Conservation (phyloP, 306 rosid species). For the Prosopis cineraria region DNA sequence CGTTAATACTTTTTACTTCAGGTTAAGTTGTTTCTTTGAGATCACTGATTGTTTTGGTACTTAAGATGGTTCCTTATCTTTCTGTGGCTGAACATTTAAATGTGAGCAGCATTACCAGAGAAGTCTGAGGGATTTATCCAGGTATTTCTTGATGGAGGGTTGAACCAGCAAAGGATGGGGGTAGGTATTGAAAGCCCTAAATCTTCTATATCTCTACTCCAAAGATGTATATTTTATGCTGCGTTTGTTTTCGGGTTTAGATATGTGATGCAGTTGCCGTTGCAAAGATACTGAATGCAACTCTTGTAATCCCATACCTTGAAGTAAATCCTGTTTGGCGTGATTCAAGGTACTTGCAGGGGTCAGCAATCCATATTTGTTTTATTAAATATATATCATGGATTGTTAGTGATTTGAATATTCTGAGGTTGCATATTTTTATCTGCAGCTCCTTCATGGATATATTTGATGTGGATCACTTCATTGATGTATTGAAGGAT, state of each 20-base stretch:
- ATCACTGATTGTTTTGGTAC: constrained; percentile 15
- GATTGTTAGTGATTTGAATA: neutral
- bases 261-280: constrained; percentile 21
- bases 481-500: constrained; percentile 58
- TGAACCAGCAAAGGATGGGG: constrained; percentile 99
- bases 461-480: constrained; percentile 75
- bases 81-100: constrained; percentile 24
- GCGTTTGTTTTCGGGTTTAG: neutral
- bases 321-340: constrained; percentile 69
- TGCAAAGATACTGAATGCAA: constrained; percentile 67
- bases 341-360: constrained; percentile 54
- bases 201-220: constrained; percentile 1
- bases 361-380: neutral
- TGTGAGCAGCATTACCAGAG: constrained; percentile 72
- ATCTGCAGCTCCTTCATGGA: constrained; percentile 65
- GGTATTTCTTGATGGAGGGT: constrained; percentile 96
- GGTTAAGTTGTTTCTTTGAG: constrained; percentile 3
- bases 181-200: constrained; percentile 47
- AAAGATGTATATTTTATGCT: neutral
- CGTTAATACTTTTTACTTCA: constrained; percentile 24
- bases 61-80: constrained; percentile 28
- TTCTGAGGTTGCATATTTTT: constrained; percentile 10
- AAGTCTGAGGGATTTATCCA: constrained; percentile 84
- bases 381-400: neutral
- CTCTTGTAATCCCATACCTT: constrained; percentile 69